Evolutionary conservation across 768 basidiomycete species (phyloP).

Genomic region (Pisolithus microcarpus): DNA sequence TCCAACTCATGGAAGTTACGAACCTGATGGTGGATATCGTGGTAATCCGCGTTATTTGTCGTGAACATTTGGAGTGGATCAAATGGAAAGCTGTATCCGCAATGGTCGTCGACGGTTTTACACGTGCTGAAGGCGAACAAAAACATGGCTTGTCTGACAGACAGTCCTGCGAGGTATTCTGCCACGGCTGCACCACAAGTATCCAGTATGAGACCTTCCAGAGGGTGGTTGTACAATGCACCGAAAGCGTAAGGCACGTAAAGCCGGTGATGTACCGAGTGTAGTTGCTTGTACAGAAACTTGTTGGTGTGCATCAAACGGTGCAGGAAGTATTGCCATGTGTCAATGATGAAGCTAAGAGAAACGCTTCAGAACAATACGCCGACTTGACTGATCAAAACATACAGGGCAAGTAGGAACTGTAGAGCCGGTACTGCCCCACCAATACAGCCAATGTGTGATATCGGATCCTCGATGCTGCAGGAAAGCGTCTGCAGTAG

Average conservation of each 20-base stretch:
- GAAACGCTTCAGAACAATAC: background rate
- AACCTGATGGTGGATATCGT: conserved; percentile 96
- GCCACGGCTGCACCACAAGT: conserved; percentile 73
- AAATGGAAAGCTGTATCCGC: conserved; percentile 83
- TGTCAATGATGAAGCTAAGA: conserved; percentile 84
- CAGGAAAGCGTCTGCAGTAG: conserved; percentile 32
- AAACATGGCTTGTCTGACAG: conserved; percentile 73
- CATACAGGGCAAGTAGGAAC: conserved; percentile 77
- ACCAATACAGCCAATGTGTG: conserved; percentile 82
- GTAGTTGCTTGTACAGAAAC: conserved; percentile 85
- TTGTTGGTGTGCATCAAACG: conserved; percentile 86
- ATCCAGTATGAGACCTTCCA: conserved; percentile 92
- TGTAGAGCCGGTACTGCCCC: conserved; percentile 75
- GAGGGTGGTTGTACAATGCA: conserved; percentile 92
- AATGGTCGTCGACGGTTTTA: conserved; percentile 96
- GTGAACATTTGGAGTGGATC: conserved; percentile 87
- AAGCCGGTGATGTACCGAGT: conserved; percentile 91
- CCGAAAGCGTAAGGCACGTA: conserved; percentile 98
- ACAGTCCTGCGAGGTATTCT: conserved; percentile 60
- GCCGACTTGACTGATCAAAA: conserved; percentile 13
- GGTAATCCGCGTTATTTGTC: conserved; percentile 90
- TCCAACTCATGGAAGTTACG: conserved; percentile 10
- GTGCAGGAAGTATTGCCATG: conserved; percentile 97
- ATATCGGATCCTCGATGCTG: conserved; percentile 32
- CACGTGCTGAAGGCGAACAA: conserved; percentile 78